phyloP scores from a whole-genome alignment of 257 asterid genomes.

The Hygrophila difformis region DNA sequence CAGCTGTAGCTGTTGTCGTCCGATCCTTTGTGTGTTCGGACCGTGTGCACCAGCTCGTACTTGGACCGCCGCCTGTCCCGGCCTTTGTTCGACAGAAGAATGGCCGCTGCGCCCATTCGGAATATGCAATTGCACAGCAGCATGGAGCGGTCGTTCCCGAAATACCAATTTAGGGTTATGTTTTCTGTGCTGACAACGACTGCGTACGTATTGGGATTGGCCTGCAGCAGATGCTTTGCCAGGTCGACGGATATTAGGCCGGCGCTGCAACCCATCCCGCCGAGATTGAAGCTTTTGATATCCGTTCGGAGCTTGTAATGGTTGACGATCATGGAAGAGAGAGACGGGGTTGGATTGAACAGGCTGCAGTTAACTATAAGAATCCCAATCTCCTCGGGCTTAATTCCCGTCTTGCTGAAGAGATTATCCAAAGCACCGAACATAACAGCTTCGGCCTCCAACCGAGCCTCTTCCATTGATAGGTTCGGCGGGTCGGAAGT shows the following conservation, averaged over 20 bases:
- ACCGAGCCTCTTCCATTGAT: slow-evolving; percentile 35
- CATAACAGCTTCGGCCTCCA: slow-evolving; percentile 47
- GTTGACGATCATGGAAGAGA: slow-evolving; percentile 55
- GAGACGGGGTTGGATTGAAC: slow-evolving; percentile 58
- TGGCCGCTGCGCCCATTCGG: slow-evolving; percentile 55
- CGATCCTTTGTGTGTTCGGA: slow-evolving; percentile 53
- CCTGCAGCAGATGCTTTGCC: slow-evolving; percentile 42
- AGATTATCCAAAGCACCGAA: slow-evolving; percentile 45
- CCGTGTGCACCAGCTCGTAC: slow-evolving; percentile 41
- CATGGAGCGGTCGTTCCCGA: slow-evolving; percentile 60
- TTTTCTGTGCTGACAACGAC: slow-evolving; percentile 47
- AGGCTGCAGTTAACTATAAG: too few species aligned
- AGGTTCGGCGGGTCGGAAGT: slow-evolving; percentile 34
- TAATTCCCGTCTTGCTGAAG: slow-evolving; percentile 26
- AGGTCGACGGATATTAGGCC: slow-evolving; percentile 49
- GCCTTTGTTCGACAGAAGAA: slow-evolving; percentile 34
- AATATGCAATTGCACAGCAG: slow-evolving; percentile 51
- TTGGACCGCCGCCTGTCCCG: slow-evolving; percentile 32
- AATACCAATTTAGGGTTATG: slow-evolving; percentile 56
- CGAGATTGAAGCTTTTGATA: slow-evolving; percentile 43
- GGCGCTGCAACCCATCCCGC: slow-evolving; percentile 65
- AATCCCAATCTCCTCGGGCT: slow-evolving; percentile 33
- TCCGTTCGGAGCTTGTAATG: slow-evolving; percentile 49
- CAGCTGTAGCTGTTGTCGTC: slow-evolving; percentile 44
- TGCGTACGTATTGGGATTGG: slow-evolving; percentile 35